phyloP scores from a whole-genome alignment of 106 monocot species.

The Apostasia shenzhenica region DNA sequence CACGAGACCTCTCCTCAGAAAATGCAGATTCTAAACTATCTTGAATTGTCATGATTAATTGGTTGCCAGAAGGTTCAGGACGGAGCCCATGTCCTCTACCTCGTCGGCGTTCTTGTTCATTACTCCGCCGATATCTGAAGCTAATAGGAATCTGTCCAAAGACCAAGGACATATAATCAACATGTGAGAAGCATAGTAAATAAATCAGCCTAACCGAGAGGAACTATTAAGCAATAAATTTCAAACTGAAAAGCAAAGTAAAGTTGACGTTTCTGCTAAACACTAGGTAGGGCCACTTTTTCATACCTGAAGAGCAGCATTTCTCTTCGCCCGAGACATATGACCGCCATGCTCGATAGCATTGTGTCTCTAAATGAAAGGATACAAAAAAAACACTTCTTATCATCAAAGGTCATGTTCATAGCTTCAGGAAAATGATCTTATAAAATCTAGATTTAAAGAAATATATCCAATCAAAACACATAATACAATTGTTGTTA shows the following conservation, averaged over 20 bases:
- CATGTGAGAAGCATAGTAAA: no score
- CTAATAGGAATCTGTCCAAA: slow-evolving; percentile 81
- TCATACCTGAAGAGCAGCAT: slow-evolving; percentile 89
- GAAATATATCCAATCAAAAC: no score
- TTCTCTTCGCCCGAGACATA: slow-evolving; percentile 92
- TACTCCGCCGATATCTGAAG: slow-evolving; percentile 63
- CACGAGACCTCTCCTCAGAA: slow-evolving; percentile 20
- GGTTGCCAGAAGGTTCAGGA: slow-evolving; percentile 29
- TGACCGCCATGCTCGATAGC: slow-evolving; percentile 79
- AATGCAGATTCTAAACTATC: slow-evolving; percentile 46
- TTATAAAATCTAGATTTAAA: no score
- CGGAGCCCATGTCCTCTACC: slow-evolving; percentile 61
- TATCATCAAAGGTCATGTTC: no score
- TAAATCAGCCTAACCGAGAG: background rate
- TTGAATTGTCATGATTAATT: slow-evolving; percentile 44
- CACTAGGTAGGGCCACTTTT: background rate
- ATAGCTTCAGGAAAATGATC: no score
- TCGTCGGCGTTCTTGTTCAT: slow-evolving; percentile 64
- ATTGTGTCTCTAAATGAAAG: slow-evolving; percentile 69
- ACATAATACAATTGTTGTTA: no score
- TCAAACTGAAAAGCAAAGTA: background rate
- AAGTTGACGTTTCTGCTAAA: background rate
- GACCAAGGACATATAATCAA: background rate
- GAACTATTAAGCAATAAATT: background rate
- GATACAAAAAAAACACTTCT: no score